Evolutionary conservation across 192 early-diverging fungal genomes (phyloP).

Genomic region (Kappamyces sp.): DNA sequence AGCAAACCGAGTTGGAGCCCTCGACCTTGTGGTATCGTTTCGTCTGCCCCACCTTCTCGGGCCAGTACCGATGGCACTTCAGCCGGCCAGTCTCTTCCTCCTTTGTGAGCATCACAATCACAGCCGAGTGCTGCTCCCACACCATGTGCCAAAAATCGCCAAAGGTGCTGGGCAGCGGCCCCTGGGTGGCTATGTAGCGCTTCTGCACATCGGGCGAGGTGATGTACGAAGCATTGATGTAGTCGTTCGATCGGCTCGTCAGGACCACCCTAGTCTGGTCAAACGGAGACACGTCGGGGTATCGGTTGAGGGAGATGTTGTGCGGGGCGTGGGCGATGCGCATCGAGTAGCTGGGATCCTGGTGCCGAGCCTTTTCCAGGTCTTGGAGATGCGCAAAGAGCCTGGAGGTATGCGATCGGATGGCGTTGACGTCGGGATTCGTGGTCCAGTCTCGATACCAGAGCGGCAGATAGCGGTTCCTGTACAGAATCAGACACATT

Average conservation of each 20-base stretch:
- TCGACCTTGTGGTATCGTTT: constrained; percentile 19
- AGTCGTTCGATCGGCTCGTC: constrained; percentile 38
- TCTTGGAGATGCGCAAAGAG: no score
- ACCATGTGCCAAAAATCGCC: constrained; percentile 90
- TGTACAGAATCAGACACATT: constrained; percentile 1
- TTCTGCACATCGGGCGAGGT: constrained; percentile 20
- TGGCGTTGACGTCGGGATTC: not conserved
- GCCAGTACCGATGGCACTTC: constrained; percentile 90
- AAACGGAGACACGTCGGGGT: constrained; percentile 47
- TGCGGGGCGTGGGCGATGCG: constrained; percentile 8
- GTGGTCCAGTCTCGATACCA: constrained; percentile 6
- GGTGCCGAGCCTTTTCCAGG: no score
- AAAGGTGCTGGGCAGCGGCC: constrained; percentile 69
- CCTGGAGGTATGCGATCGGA: no score
- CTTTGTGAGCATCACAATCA: constrained; percentile 85
- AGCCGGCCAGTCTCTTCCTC: constrained; percentile 66
- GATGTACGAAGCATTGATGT: constrained; percentile 83
- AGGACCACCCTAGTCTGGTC: constrained; percentile 40
- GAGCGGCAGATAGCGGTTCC: constrained; percentile 1
- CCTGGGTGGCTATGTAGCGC: constrained; percentile 86
- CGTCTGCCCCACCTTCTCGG: constrained; percentile 26
- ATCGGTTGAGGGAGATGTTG: constrained; percentile 27
- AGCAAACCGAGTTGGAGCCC: constrained; percentile 39
- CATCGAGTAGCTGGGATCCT: constrained; percentile 4
- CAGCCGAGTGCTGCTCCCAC: constrained; percentile 63